Percentiles rank a stretch among this genome's conserved stretches.
These are phyloP conservation scores for Ambrosiella xylebori DNA, from an alignment of 2,329 filamentous ascomycete genomes.

Conservation along the genomic window DNA sequence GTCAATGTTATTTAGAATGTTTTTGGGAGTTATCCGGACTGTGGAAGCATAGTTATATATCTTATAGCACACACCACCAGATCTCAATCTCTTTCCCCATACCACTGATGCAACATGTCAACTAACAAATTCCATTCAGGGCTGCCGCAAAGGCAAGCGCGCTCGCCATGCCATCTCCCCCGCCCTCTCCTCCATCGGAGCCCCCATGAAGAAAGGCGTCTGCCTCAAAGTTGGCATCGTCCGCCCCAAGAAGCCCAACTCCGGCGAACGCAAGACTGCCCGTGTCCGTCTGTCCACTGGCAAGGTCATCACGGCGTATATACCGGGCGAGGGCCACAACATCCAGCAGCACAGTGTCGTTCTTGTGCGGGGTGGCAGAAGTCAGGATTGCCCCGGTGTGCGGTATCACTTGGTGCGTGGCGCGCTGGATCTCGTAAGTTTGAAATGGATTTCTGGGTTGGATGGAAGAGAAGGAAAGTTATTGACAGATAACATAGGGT, in stretches of 20 bases:
- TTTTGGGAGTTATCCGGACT: background rate
- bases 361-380: constrained; percentile 77
- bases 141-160: constrained; percentile 61
- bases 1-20: constrained; percentile 13
- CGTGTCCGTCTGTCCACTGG: constrained; percentile 79
- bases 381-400: constrained; percentile 97
- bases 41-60: background rate
- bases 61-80: background rate
- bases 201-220: constrained; percentile 84
- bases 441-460: background rate
- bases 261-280: constrained; percentile 87
- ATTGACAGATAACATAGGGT: constrained; percentile 36
- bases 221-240: constrained; percentile 87
- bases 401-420: constrained; percentile 87
- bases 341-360: constrained; percentile 98
- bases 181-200: constrained; percentile 49
- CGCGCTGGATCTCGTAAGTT: constrained; percentile 75
- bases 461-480: background rate
- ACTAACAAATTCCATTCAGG: constrained; percentile 24
- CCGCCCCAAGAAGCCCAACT: constrained; percentile 98
- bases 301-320: constrained; percentile 78
- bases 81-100: background rate
- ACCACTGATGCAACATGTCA: no score
- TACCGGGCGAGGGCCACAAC: constrained; percentile 95
- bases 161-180: constrained; percentile 79